Conservation (phyloP, 2,329 filamentous ascomycete genomes). For the Pseudogymnoascus sp. region DNA sequence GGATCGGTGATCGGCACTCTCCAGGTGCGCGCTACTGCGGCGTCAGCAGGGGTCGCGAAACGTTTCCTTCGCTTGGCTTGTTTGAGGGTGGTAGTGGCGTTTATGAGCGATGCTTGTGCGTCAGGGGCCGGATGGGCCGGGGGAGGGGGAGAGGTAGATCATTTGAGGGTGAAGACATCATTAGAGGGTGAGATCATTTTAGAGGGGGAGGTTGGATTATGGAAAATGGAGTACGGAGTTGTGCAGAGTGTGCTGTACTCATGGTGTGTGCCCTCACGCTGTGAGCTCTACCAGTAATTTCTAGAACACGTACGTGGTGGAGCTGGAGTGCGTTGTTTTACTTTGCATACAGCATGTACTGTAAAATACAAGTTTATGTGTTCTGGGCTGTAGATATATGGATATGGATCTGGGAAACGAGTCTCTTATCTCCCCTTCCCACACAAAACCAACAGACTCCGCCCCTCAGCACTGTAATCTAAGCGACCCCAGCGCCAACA, state of each 20-base stretch:
- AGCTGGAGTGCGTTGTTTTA: not conserved
- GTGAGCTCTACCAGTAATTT: no score
- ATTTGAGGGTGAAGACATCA: not conserved
- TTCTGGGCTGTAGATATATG: not conserved
- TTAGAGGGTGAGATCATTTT: not conserved
- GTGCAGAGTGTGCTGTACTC: no score
- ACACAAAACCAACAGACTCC: not conserved
- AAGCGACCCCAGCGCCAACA: not conserved
- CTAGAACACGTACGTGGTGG: not conserved
- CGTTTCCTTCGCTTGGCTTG: not conserved
- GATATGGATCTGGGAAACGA: not conserved
- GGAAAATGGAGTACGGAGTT: no score
- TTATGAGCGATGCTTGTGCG: not conserved
- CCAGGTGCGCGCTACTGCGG: not conserved
- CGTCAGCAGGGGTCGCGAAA: constrained; percentile 1
- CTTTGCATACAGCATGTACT: not conserved
- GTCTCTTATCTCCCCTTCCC: not conserved
- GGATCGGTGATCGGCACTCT: not conserved
- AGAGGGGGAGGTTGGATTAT: no score
- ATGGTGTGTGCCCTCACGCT: no score
- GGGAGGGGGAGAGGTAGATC: not conserved
- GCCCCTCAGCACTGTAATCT: not conserved
- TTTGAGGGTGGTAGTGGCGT: constrained; percentile 3
- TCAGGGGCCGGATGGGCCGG: not conserved
- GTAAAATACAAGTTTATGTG: no score